Percentiles rank a stretch among this genome's conserved stretches.
Evolutionary conservation across 176 grass and related monocot species (phyloP).

Genomic region (Canna indica): DNA sequence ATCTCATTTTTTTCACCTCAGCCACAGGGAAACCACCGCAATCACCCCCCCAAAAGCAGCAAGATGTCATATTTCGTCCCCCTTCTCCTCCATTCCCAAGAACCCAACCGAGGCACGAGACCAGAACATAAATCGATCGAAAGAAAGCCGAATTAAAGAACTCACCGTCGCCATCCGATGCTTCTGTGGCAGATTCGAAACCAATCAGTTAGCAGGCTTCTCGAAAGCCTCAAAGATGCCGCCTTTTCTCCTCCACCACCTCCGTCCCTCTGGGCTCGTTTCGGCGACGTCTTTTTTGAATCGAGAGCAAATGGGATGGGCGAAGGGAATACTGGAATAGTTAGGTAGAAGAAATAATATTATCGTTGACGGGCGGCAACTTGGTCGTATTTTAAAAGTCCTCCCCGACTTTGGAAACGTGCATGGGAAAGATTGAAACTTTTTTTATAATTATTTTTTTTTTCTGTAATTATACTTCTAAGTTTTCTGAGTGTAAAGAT

Average conservation of each 20-base stretch:
- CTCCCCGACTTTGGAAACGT: neutral
- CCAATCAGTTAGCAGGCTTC: neutral
- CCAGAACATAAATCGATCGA: neutral
- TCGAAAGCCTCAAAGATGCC: neutral
- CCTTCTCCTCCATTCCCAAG: neutral
- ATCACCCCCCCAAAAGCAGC: neutral
- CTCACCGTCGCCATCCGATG: neutral
- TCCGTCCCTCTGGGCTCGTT: neutral
- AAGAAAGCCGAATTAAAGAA: neutral
- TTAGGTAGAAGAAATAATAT: neutral
- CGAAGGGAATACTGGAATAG: neutral
- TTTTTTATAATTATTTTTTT: no score
- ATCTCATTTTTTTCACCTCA: no score
- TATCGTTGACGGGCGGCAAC: neutral
- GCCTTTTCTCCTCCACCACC: neutral
- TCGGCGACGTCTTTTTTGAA: neutral
- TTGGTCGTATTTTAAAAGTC: neutral
- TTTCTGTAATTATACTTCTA: no score
- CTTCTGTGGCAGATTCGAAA: neutral
- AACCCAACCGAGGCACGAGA: neutral
- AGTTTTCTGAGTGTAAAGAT: no score
- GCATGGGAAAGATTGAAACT: neutral
- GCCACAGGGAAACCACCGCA: neutral
- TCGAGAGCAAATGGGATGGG: neutral
- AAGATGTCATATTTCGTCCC: neutral